phyloP scores from a whole-genome alignment of 768 basidiomycete species.

The Lactarius vividus region DNA sequence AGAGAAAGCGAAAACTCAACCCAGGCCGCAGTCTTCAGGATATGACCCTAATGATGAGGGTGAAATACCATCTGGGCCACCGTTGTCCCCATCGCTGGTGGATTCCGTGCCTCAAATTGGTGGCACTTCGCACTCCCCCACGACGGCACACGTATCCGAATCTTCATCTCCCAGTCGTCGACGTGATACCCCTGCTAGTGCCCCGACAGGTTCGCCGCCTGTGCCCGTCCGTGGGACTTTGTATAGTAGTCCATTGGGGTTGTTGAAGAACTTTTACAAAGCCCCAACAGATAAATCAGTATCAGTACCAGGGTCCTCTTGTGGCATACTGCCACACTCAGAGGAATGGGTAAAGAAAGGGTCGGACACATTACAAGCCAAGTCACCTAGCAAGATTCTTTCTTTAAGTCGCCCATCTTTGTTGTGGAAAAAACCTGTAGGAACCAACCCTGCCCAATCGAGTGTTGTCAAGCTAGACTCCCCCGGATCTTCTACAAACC shows the following conservation, averaged over 20 bases:
- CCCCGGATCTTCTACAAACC: background rate
- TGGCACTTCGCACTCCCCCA: background rate
- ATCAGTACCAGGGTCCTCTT: background rate
- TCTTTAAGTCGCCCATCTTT: background rate
- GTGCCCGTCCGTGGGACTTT: slow-evolving; percentile 19
- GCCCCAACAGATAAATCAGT: background rate
- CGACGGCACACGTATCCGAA: background rate
- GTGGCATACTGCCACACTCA: background rate
- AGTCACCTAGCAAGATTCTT: background rate
- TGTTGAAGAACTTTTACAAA: slow-evolving; percentile 22
- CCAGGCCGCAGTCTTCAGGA: background rate
- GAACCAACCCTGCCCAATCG: background rate
- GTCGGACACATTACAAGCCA: background rate
- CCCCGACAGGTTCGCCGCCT: background rate
- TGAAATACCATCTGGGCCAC: background rate
- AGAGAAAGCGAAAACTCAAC: background rate
- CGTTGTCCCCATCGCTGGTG: background rate
- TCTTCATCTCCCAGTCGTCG: slow-evolving; percentile 8
- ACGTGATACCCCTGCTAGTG: background rate
- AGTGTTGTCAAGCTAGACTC: background rate
- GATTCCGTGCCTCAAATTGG: background rate
- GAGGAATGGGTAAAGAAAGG: background rate
- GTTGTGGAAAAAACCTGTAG: background rate
- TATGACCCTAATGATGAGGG: background rate
- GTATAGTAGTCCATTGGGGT: slow-evolving; percentile 19